phyloP scores from a whole-genome alignment of 1,284 basidiomycete species.

The Pascua sp. region DNA sequence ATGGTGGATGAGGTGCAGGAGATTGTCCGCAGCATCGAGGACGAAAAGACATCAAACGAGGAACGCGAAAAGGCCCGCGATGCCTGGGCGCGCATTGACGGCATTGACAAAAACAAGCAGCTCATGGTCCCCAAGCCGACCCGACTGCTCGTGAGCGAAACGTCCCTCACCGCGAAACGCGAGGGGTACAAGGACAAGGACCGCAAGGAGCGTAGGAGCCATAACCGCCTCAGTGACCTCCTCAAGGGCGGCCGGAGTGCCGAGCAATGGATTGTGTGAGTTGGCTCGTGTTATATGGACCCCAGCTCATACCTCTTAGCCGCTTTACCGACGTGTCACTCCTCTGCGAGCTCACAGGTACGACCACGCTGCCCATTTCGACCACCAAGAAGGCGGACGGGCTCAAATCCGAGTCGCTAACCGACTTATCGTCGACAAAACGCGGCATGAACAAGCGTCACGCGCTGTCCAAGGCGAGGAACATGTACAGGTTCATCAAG shows the following conservation, averaged over 20 bases:
- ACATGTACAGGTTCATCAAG: conserved; percentile 69
- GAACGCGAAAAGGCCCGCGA: conserved; percentile 92
- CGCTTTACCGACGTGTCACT: conserved; percentile 91
- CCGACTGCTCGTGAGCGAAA: conserved; percentile 80
- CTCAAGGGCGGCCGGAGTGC: conserved; percentile 52
- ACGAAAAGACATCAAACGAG: conserved; percentile 94
- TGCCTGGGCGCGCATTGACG: conserved; percentile 91
- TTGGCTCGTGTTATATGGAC: conserved; percentile 16
- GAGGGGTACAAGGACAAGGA: background rate
- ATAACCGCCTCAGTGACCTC: conserved; percentile 74
- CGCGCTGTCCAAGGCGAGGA: conserved; percentile 72
- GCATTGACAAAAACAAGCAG: conserved; percentile 66
- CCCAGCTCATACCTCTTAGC: too few relatives aligned
- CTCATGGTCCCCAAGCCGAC: conserved; percentile 85
- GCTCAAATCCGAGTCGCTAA: conserved; percentile 58
- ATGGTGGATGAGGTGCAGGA: conserved; percentile 97
- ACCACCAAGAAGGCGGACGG: conserved; percentile 47
- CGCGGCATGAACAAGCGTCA: conserved; percentile 65
- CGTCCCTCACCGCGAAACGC: conserved; percentile 21
- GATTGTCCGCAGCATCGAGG: conserved; percentile 92
- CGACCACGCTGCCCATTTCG: conserved; percentile 78
- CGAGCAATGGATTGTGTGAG: conserved; percentile 80
- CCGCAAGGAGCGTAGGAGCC: conserved; percentile 67
- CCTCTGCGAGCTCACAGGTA: conserved; percentile 83
- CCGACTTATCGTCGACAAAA: conserved; percentile 57